Evolutionary conservation across 1,284 basidiomycete genomes (phyloP).

Genomic region (Naganishia cerealis): DNA sequence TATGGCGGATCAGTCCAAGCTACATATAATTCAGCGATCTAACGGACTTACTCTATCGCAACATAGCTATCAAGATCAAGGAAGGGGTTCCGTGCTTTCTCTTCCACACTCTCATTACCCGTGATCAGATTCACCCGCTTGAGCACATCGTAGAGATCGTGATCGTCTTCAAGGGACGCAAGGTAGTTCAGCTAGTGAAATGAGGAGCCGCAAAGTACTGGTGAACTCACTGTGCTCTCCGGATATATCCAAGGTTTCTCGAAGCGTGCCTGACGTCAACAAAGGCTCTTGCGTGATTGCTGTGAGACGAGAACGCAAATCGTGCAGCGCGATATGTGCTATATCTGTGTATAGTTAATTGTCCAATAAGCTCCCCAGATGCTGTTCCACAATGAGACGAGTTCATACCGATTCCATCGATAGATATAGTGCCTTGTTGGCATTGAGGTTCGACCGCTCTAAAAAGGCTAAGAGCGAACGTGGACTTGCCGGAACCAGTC

Average conservation of each 20-base stretch:
- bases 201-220: constrained; percentile 60
- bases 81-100: constrained; percentile 56
- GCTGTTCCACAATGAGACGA: constrained; percentile 39
- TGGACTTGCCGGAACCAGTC: constrained; percentile 71
- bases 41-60: constrained; percentile 26
- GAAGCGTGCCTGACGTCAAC: constrained; percentile 59
- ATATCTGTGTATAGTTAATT: constrained; percentile 50
- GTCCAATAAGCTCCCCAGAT: background rate
- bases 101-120: constrained; percentile 52
- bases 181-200: constrained; percentile 52
- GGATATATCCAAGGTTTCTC: constrained; percentile 64
- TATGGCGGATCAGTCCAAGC: background rate
- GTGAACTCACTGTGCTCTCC: constrained; percentile 37
- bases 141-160: constrained; percentile 61
- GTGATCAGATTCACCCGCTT: constrained; percentile 60
- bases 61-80: constrained; percentile 60
- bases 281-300: constrained; percentile 56
- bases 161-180: constrained; percentile 49
- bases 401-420: constrained; percentile 65
- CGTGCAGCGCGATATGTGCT: constrained; percentile 60
- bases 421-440: constrained; percentile 63
- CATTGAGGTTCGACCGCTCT: constrained; percentile 64
- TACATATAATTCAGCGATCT: background rate
- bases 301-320: constrained; percentile 64
- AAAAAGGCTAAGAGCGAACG: constrained; percentile 68